A percentile compares a stretch with the other conserved stretches of the same genome.
Conservation (phyloP, 176 grass and related monocot species). For the Eleusine indica region DNA sequence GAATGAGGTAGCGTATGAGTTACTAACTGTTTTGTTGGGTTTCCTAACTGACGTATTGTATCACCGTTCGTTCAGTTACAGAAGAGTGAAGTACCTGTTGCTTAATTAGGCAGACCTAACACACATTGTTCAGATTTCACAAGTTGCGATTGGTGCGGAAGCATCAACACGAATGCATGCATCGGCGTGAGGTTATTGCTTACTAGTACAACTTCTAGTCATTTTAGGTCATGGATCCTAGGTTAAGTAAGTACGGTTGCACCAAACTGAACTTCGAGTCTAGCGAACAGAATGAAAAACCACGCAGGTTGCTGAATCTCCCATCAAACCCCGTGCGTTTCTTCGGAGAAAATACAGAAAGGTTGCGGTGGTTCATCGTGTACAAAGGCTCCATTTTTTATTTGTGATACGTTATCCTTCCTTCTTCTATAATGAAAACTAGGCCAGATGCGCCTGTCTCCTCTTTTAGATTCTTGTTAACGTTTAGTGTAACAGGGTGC, state of each 20-base stretch:
- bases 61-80: not conserved
- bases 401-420: too few species aligned
- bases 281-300: too few species aligned
- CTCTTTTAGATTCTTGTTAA: too few species aligned
- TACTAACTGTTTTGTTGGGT: not conserved
- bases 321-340: not conserved
- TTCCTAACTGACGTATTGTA: not conserved
- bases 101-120: not conserved
- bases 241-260: not conserved
- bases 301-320: not conserved
- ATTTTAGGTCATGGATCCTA: not conserved
- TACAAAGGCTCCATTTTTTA: not conserved
- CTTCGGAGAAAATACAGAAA: not conserved
- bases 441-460: too few species aligned
- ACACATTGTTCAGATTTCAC: not conserved
- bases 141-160: not conserved
- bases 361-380: not conserved
- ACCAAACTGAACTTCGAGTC: not conserved
- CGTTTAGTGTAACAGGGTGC: too few species aligned
- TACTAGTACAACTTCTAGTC: not conserved
- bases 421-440: not conserved
- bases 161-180: not conserved
- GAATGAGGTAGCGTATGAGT: not conserved
- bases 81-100: not conserved
- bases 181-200: not conserved